phyloP scores from a whole-genome alignment of 352 stramenopile genomes.

The Pythium phragmitis region DNA sequence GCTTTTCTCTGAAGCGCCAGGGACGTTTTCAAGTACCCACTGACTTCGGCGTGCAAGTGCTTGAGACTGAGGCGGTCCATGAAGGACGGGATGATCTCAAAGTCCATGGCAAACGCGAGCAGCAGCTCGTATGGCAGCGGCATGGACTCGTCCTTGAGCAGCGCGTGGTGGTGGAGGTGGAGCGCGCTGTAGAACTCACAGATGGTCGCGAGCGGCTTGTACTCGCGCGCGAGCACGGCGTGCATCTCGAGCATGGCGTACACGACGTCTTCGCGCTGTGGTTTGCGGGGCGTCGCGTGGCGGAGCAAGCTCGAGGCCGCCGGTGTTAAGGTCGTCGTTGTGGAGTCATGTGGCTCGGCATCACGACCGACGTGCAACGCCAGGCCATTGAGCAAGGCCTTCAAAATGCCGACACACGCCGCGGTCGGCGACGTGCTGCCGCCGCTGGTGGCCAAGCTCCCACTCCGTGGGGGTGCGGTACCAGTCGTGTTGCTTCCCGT shows the following conservation, averaged over 20 bases:
- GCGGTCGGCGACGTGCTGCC: slow-evolving; percentile 29
- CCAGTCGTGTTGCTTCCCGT: background rate
- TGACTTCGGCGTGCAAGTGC: slow-evolving; percentile 60
- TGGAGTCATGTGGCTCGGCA: slow-evolving; percentile 15
- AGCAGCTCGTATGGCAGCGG: slow-evolving; percentile 63
- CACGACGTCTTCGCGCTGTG: slow-evolving; percentile 56
- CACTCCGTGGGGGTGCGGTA: slow-evolving; percentile 6
- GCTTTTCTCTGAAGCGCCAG: slow-evolving; percentile 57
- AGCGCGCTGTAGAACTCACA: slow-evolving; percentile 75
- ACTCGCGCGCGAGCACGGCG: slow-evolving; percentile 53
- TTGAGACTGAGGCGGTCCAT: slow-evolving; percentile 80
- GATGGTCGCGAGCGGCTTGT: slow-evolving; percentile 64
- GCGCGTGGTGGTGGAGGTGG: slow-evolving; percentile 26
- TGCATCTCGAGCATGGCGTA: slow-evolving; percentile 83
- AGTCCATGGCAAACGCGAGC: slow-evolving; percentile 76
- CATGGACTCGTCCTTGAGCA: slow-evolving; percentile 44
- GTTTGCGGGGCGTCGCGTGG: slow-evolving; percentile 18
- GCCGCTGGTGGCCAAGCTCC: slow-evolving; percentile 7
- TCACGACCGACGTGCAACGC: slow-evolving; percentile 43
- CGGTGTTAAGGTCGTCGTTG: background rate
- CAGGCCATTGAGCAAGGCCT: slow-evolving; percentile 48
- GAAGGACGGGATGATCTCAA: slow-evolving; percentile 78
- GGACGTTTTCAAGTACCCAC: slow-evolving; percentile 61
- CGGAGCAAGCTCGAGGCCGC: background rate
- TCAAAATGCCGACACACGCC: slow-evolving; percentile 33